Conservation (phyloP, 2,329 filamentous ascomycete genomes). For the Alternaria consortialis region DNA sequence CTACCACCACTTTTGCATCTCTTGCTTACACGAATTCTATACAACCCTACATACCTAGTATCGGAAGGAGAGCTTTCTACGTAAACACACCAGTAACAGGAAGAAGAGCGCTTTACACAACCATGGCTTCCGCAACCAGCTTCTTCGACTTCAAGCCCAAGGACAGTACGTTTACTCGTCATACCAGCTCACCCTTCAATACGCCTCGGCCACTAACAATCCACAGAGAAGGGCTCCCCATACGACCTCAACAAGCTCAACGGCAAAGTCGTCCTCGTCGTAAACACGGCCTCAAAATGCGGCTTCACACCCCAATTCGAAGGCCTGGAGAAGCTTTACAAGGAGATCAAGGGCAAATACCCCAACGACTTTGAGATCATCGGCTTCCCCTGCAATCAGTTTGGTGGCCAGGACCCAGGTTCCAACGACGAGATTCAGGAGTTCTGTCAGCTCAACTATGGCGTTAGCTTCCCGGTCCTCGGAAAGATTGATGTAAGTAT, state of each 20-base stretch:
- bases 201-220: neutral
- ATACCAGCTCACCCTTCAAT: neutral
- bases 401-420: constrained; percentile 88
- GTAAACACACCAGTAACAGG: neutral
- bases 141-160: constrained; percentile 88
- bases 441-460: constrained; percentile 92
- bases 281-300: constrained; percentile 99
- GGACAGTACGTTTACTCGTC: constrained; percentile 69
- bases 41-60: neutral
- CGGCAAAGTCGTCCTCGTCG: constrained; percentile 92
- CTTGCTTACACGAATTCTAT: neutral
- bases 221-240: constrained; percentile 74
- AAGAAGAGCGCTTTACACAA: constrained; percentile 29
- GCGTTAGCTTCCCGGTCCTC: constrained; percentile 89
- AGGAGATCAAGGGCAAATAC: constrained; percentile 73
- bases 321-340: constrained; percentile 90
- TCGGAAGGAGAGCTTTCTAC: neutral
- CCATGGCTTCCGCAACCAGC: constrained; percentile 72
- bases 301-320: constrained; percentile 97
- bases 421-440: constrained; percentile 68
- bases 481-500: constrained; percentile 81
- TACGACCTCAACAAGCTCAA: constrained; percentile 76
- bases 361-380: constrained; percentile 83
- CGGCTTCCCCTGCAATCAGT: constrained; percentile 99
- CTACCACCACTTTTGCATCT: constrained; percentile 2